Evolutionary conservation across 2,329 filamentous ascomycete species (phyloP).

Genomic region (Magnaporthiopsis rhizophila): DNA sequence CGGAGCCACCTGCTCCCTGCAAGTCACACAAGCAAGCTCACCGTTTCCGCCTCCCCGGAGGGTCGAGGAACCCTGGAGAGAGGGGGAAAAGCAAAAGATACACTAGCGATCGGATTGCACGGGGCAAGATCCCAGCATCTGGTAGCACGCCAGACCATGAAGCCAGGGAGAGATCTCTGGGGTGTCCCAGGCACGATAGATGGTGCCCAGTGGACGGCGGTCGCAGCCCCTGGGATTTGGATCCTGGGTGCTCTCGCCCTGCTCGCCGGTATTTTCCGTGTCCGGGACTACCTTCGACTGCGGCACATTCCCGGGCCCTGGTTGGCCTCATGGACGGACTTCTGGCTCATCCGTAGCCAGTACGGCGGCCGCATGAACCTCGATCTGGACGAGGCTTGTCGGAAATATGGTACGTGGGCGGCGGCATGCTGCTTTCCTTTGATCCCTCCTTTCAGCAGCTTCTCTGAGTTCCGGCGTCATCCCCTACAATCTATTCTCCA

Average conservation of each 20-base stretch:
- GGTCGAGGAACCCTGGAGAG: neutral
- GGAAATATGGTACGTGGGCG: conserved; percentile 15
- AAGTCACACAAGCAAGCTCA: neutral
- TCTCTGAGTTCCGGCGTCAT: too few species aligned
- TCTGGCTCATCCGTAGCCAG: conserved; percentile 23
- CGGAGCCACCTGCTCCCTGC: neutral
- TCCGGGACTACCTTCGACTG: conserved; percentile 13
- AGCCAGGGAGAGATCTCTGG: neutral
- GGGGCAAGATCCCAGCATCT: neutral
- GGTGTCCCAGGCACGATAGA: neutral
- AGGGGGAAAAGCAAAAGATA: neutral
- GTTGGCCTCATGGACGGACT: conserved; percentile 19
- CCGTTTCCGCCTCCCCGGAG: neutral
- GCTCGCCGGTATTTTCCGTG: conserved; percentile 7
- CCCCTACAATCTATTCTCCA: too few species aligned
- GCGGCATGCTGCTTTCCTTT: neutral
- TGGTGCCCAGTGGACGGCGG: neutral
- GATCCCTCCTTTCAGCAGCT: neutral
- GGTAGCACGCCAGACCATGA: neutral
- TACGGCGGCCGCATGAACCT: conserved; percentile 18
- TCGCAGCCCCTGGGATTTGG: neutral
- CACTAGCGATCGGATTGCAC: neutral
- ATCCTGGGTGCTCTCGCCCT: neutral
- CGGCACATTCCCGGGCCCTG: conserved; percentile 22
- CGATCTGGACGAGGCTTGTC: conserved; percentile 15